Base-by-base conservation (phyloP, 208 protist genomes). In the Wallacemonas sp. region DNA sequence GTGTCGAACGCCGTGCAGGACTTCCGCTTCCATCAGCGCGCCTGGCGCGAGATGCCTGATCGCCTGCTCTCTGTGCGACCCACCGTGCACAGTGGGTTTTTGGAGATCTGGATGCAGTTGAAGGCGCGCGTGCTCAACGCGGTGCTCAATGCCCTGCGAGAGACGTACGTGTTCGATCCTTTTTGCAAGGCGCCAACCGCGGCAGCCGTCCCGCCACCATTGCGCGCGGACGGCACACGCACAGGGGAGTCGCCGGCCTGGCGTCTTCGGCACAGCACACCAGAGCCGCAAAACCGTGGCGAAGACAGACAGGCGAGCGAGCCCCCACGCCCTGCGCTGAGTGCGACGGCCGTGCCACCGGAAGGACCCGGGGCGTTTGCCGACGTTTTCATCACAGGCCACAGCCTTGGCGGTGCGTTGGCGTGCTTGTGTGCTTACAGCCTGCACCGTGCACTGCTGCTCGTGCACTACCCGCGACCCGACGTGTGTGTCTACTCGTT, bases 401-500 rank as follows among this genome's bases (percentile, higher is more conserved):
- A 95, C 78, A 92, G 84, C 54, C 71, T 95, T 3, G 89, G 89
- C 32, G 86, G 86, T 1, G 86, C 86, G 0, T 60, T 95, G n/a
- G 89, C 86, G 10, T 79, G 57, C 17, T 68, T 95, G 19, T 92
- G 86, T 62, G 89, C 89, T 9, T 93, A 91, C 78, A 87, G 68
- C 38, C 38, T 95, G 41, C 71, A 73, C 12, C 76, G 72, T n/a
- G 66, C 81, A 63, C 75, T 93, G 45, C 62, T 79, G 0, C 41
- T 84, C 5, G 54, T 87, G 24, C 44, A 64, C 0, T 92, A 92
- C 62, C 80, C 81, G 0, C 60, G 84, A 36, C 55, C 78, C 6
- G 78, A 85, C 38, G 24, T 89, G 13, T 79, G 81, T 1, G 86
- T 95, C 55, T 95, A 93, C 69, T 92, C 89, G 9, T 95, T 86